Evolutionary conservation across 805 yeast species (phyloP), one percentile per base, ranked within the genome.

Genomic region (Saccharomyces kudriavzevii): DNA sequence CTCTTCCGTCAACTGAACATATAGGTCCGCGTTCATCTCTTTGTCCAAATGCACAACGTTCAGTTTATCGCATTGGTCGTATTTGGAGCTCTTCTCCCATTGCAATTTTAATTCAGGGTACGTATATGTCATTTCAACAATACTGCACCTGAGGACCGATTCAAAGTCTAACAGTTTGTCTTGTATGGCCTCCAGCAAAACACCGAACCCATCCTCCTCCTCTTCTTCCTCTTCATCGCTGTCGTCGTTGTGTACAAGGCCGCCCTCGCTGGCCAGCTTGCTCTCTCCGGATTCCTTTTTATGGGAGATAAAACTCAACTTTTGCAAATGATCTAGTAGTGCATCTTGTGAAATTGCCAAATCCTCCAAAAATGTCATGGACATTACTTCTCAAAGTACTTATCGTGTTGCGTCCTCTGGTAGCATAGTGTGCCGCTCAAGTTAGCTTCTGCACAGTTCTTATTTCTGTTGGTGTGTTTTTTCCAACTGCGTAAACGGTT

Each of bases 51-150:
- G 49, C 27, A 52, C 47, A 9, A 62, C 31, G 5, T 40, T 45
- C 40, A 62, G 47, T 1, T 53, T 28, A 48, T 60, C 63, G 22
- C 49, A 22, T 8, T 49, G 26, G 25, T 55, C 50, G 14, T 26
- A 11, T 4, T 53, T 46, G 17, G 40, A 40, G 26, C 55, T 53
- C 40, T 53, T 56, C 9, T 30, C 48, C 63, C 66, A 64, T 10
- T 47, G 49, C 22, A 62, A 48, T 31, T 51, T 56, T 2, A 58
- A 48, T 25, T 54, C 54, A 5, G 58, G 54, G 45, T 54, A 53
- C 1, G 50, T 54, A 17, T 59, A 54, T 49, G 63, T 61, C 35
- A 63, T 30, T 14, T 54, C 40, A 0, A 60, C 61, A 8, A 60
- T 46, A 6, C 53, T 30, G 9, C 53, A 45, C 26, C 49, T 59